Evolutionary conservation across 768 basidiomycete genomes (phyloP).

Genomic region (Amanita molliuscula): DNA sequence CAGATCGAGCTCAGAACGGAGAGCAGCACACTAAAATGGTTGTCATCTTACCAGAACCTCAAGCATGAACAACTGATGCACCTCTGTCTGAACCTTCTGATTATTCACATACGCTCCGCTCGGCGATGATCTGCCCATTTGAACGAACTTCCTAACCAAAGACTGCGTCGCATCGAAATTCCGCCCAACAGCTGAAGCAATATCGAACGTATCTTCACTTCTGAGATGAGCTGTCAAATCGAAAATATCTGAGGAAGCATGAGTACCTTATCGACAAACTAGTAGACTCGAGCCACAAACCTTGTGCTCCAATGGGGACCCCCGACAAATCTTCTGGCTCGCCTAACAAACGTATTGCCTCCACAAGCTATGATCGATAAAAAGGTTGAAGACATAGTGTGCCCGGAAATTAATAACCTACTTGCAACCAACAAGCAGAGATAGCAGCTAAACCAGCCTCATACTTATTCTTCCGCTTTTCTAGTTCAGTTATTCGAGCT

Average conservation of each 20-base stretch:
- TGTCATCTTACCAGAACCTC: constrained; percentile 1
- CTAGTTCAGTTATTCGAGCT: constrained; percentile 50
- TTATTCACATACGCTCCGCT: constrained; percentile 33
- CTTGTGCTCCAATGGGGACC: constrained; percentile 29
- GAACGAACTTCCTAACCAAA: constrained; percentile 49
- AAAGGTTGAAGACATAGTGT: constrained; percentile 3
- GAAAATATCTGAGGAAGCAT: constrained; percentile 29
- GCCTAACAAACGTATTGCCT: constrained; percentile 52
- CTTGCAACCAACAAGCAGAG: constrained; percentile 75
- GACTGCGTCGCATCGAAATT: constrained; percentile 48
- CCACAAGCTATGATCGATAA: constrained; percentile 40
- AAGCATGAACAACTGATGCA: constrained; percentile 14
- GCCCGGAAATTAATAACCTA: constrained; percentile 19
- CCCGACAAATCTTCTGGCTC: constrained; percentile 38
- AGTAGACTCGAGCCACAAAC: constrained; percentile 17
- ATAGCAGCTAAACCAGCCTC: constrained; percentile 67
- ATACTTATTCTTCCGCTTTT: constrained; percentile 52
- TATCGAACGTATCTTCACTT: constrained; percentile 24
- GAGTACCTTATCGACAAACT: background rate
- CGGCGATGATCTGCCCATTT: constrained; percentile 27
- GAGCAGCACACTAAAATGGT: constrained; percentile 37
- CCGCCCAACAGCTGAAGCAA: constrained; percentile 37
- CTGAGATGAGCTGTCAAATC: constrained; percentile 32
- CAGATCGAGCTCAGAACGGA: constrained; percentile 48
- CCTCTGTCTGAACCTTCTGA: constrained; percentile 52